phyloP scores from a whole-genome alignment of 352 stramenopile genomes.

The Sclerospora graminicola region DNA sequence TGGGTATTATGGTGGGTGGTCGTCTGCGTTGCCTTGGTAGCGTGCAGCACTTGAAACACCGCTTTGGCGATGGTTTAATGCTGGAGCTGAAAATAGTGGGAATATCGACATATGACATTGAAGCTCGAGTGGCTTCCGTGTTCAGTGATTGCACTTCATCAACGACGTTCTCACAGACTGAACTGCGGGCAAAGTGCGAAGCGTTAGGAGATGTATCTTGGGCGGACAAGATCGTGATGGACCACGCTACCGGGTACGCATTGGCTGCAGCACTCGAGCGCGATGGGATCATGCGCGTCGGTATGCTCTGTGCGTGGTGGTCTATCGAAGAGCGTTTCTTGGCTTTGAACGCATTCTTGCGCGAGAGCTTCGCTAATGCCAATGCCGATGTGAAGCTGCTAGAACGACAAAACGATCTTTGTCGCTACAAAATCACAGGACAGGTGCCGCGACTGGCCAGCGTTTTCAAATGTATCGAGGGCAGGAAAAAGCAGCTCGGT shows the following conservation, averaged over 20 bases:
- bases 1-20: slow-evolving; percentile 91
- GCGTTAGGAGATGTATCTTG: no score
- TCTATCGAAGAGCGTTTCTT: slow-evolving; percentile 57
- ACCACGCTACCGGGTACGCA: slow-evolving; percentile 56
- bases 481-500: slow-evolving; percentile 31
- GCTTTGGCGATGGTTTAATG: slow-evolving; percentile 65
- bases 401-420: slow-evolving; percentile 58
- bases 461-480: slow-evolving; percentile 71
- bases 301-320: slow-evolving; percentile 52
- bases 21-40: slow-evolving; percentile 76
- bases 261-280: slow-evolving; percentile 41
- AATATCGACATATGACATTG: no score
- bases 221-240: no score
- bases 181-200: no score
- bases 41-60: slow-evolving; percentile 90
- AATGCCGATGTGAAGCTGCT: slow-evolving; percentile 25
- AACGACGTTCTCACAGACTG: no score
- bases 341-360: no score
- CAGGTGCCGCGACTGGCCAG: slow-evolving; percentile 39
- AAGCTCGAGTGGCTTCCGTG: no score
- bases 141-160: no score
- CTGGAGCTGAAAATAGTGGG: no score
- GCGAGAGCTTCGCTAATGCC: no score
- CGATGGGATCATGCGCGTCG: slow-evolving; percentile 28
- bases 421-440: slow-evolving; percentile 53